A percentile compares a stretch with the other conserved stretches of the same genome.
phyloP scores from a whole-genome alignment of 176 grass and related monocot species.

The Oryza glaberrima region DNA sequence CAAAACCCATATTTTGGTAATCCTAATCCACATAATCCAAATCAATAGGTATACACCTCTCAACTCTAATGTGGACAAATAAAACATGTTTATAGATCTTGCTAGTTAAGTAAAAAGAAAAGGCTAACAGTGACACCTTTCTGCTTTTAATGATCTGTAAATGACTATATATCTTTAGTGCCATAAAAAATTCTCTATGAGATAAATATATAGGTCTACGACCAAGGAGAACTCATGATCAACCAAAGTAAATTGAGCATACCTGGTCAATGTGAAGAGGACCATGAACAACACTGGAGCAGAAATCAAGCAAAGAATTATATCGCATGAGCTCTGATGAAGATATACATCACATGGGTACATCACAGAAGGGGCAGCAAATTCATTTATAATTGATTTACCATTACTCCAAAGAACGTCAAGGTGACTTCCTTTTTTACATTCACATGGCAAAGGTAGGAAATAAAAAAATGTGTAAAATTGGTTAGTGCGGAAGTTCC shows the following conservation, averaged over 20 bases:
- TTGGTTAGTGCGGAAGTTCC: constrained; percentile 33
- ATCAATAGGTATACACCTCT: neutral
- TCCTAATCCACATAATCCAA: neutral
- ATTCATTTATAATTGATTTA: constrained; percentile 32
- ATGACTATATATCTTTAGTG: neutral
- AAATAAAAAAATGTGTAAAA: constrained; percentile 41
- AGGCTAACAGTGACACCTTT: neutral
- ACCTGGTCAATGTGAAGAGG: constrained; percentile 1
- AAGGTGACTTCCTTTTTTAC: constrained; percentile 17
- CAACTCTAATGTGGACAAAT: constrained; percentile 1
- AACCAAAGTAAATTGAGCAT: constrained; percentile 12
- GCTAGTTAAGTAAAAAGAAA: neutral
- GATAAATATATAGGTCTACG: neutral
- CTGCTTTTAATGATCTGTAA: neutral
- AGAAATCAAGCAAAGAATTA: constrained; percentile 22
- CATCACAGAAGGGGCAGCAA: neutral
- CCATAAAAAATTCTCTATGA: neutral
- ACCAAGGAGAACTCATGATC: neutral
- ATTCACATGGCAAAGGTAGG: constrained; percentile 31
- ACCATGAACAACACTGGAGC: neutral
- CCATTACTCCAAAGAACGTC: constrained; percentile 13
- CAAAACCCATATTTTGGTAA: neutral
- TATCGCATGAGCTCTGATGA: neutral
- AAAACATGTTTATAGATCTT: neutral
- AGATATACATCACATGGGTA: neutral